phyloP scores from a whole-genome alignment of 169 alveolate species.

The Plasmodium sp. region DNA sequence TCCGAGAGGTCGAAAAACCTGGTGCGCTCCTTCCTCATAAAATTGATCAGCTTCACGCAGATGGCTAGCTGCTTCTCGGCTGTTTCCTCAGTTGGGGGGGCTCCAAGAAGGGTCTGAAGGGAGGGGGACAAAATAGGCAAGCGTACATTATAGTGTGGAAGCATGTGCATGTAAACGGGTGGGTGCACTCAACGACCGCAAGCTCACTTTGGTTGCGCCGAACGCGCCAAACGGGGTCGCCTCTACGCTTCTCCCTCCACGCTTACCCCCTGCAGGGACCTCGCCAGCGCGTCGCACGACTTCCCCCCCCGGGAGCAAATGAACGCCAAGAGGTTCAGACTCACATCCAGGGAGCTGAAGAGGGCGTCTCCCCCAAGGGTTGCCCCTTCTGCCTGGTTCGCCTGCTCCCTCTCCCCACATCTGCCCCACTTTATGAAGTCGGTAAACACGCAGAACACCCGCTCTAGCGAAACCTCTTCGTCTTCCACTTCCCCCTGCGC shows the following conservation, averaged over 20 bases:
- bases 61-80: neutral
- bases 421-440: neutral
- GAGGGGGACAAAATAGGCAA: neutral
- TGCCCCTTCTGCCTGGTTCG: neutral
- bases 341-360: neutral
- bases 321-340: neutral
- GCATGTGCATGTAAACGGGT: neutral
- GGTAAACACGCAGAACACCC: neutral
- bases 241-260: too few species aligned
- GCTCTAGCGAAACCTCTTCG: neutral
- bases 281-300: neutral
- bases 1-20: neutral
- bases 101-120: neutral
- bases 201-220: neutral
- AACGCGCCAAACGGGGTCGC: neutral
- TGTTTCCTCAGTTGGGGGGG: neutral
- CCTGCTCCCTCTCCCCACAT: neutral
- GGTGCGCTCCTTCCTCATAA: conserved; percentile 9
- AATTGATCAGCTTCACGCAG: conserved; percentile 15
- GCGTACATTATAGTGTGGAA: neutral
- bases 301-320: neutral
- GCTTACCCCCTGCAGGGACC: neutral
- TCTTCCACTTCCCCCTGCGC: neutral
- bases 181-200: neutral
- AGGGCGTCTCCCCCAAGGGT: neutral